phyloP scores from a whole-genome alignment of 805 yeast species.

The Barnettozyma populi region DNA sequence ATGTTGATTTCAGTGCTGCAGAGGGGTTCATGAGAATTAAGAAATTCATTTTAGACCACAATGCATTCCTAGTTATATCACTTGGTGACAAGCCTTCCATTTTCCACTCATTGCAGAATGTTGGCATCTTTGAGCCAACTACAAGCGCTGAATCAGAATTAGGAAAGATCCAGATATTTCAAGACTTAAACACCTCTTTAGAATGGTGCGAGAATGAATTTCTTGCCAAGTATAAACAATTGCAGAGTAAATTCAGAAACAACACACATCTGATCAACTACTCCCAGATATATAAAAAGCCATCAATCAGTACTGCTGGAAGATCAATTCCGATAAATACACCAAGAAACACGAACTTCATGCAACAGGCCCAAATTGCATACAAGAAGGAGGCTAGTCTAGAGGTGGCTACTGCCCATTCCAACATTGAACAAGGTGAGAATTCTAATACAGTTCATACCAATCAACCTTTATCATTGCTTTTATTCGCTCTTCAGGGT shows the following conservation, averaged over 20 bases:
- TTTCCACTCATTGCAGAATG: slow-evolving; percentile 69
- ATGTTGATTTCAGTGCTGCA: slow-evolving; percentile 90
- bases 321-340: slow-evolving; percentile 26
- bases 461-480: slow-evolving; percentile 37
- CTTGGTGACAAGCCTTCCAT: slow-evolving; percentile 69
- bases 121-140: slow-evolving; percentile 53
- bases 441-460: slow-evolving; percentile 17
- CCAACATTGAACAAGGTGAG: not conserved
- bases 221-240: slow-evolving; percentile 37
- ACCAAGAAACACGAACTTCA: slow-evolving; percentile 36
- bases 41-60: slow-evolving; percentile 64
- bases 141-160: slow-evolving; percentile 31
- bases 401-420: slow-evolving; percentile 10
- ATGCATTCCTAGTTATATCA: slow-evolving; percentile 68
- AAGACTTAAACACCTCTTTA: slow-evolving; percentile 76
- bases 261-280: not conserved
- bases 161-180: slow-evolving; percentile 53
- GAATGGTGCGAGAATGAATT: slow-evolving; percentile 97
- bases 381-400: slow-evolving; percentile 26
- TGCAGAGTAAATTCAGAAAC: slow-evolving; percentile 19
- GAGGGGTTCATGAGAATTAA: slow-evolving; percentile 89
- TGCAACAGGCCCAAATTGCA: slow-evolving; percentile 34
- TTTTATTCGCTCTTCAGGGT: slow-evolving; percentile 41
- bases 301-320: not conserved
- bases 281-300: slow-evolving; percentile 1